Conservation (phyloP, 768 basidiomycete species). For the Suillus spraguei region DNA sequence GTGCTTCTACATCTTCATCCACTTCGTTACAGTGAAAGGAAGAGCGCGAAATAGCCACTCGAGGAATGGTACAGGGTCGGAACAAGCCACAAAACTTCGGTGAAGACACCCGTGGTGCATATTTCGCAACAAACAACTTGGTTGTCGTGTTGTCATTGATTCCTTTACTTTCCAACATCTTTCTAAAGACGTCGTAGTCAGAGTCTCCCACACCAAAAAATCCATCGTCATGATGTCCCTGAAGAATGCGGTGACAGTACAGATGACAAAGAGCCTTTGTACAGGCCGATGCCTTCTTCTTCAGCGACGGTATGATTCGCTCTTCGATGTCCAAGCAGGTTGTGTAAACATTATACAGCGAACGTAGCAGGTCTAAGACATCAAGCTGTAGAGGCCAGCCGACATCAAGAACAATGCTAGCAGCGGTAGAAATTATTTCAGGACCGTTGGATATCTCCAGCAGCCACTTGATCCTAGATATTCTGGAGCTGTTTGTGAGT, state of each 20-base stretch:
- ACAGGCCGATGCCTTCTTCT: neutral
- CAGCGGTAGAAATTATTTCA: too few species aligned
- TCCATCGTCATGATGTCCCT: neutral
- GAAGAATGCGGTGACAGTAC: neutral
- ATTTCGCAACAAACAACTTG: neutral
- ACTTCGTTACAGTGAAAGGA: neutral
- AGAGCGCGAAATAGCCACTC: neutral
- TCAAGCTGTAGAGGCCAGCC: too few species aligned
- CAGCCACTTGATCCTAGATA: too few species aligned
- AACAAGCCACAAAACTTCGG: neutral
- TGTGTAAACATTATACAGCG: too few species aligned
- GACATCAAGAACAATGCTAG: too few species aligned
- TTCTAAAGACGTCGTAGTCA: neutral
- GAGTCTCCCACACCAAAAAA: neutral
- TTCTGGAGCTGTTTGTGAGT: too few species aligned
- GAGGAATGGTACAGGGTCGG: neutral
- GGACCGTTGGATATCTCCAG: too few species aligned
- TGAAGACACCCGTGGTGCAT: neutral
- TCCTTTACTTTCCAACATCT: too few species aligned
- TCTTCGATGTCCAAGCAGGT: too few species aligned
- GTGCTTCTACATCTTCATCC: neutral
- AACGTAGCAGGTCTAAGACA: too few species aligned
- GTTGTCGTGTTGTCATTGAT: neutral
- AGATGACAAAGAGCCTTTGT: neutral
- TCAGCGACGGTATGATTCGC: too few species aligned